Conservation (phyloP, 1,284 basidiomycete species). For the Puccinia polysora region DNA sequence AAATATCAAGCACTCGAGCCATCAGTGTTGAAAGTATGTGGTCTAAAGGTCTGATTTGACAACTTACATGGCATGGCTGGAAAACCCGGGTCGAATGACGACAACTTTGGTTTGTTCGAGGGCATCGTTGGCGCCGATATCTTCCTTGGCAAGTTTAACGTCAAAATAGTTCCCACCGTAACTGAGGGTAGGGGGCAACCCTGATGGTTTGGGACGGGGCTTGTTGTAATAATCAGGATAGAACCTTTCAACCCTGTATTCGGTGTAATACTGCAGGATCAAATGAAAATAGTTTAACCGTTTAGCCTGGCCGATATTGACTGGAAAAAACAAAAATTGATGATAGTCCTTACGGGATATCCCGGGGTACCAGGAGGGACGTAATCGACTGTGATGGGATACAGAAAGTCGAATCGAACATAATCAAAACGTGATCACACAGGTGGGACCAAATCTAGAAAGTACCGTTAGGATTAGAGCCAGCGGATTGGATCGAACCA, state of each 20-base stretch:
- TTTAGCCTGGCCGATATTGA: background rate
- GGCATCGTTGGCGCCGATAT: constrained; percentile 52
- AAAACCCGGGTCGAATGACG: constrained; percentile 80
- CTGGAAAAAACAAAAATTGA: background rate
- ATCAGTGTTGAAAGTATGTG: background rate
- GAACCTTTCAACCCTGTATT: constrained; percentile 80
- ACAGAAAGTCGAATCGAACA: background rate
- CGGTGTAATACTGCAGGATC: constrained; percentile 68
- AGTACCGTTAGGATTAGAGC: constrained; percentile 80
- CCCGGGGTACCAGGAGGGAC: constrained; percentile 48
- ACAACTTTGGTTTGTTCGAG: constrained; percentile 70
- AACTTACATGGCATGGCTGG: constrained; percentile 57
- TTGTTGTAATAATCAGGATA: constrained; percentile 60
- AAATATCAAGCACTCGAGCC: background rate
- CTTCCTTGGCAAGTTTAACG: constrained; percentile 59
- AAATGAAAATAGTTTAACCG: background rate
- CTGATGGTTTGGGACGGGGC: constrained; percentile 66
- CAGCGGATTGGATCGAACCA: constrained; percentile 77
- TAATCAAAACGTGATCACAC: background rate
- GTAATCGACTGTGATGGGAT: background rate
- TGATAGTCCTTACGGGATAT: constrained; percentile 45
- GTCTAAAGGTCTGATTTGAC: background rate
- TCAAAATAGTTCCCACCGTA: constrained; percentile 83
- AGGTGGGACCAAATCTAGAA: constrained; percentile 23
- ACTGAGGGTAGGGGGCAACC: constrained; percentile 66